Evolutionary conservation across 176 grass and related monocot genomes (phyloP).

Genomic region (Aegilops bicornis): DNA sequence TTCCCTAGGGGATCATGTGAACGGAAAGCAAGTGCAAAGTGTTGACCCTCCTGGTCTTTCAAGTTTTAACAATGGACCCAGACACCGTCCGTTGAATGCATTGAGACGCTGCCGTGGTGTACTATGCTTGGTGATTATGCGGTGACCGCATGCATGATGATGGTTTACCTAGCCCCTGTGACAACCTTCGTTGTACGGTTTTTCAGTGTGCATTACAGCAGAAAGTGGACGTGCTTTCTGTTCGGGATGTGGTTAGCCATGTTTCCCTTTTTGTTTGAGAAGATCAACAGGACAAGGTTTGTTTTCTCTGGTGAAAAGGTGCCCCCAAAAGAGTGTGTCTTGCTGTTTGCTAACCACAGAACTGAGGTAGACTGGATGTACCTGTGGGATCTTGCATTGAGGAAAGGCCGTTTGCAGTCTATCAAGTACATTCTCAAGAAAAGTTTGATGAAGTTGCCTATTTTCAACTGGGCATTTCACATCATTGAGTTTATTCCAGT

Average conservation of each 20-base stretch:
- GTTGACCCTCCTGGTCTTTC: constrained; percentile 9
- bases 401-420: constrained; percentile 75
- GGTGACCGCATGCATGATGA: constrained; percentile 72
- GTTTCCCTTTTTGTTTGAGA: constrained; percentile 94
- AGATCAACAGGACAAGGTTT: constrained; percentile 85
- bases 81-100: constrained; percentile 45
- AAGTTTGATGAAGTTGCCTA: constrained; percentile 93
- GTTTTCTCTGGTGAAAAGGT: constrained; percentile 80
- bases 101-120: constrained; percentile 61
- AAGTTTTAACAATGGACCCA: constrained; percentile 44
- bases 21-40: constrained; percentile 40
- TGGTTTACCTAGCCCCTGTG: constrained; percentile 67
- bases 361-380: constrained; percentile 99
- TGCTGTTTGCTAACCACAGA: constrained; percentile 93
- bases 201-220: constrained; percentile 78
- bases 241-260: constrained; percentile 86
- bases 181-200: constrained; percentile 62
- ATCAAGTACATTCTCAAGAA: constrained; percentile 98
- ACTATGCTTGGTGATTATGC: constrained; percentile 69
- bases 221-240: constrained; percentile 74
- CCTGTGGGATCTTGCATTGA: constrained; percentile 91
- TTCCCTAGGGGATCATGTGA: constrained; percentile 26
- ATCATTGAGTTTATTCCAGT: constrained; percentile 89
- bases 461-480: constrained; percentile 93
- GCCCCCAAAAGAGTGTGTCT: constrained; percentile 51